Evolutionary conservation across 2,329 filamentous ascomycete species (phyloP), one percentile per base, ranked within the genome.

Genomic region (Grosmannia huntii): DNA sequence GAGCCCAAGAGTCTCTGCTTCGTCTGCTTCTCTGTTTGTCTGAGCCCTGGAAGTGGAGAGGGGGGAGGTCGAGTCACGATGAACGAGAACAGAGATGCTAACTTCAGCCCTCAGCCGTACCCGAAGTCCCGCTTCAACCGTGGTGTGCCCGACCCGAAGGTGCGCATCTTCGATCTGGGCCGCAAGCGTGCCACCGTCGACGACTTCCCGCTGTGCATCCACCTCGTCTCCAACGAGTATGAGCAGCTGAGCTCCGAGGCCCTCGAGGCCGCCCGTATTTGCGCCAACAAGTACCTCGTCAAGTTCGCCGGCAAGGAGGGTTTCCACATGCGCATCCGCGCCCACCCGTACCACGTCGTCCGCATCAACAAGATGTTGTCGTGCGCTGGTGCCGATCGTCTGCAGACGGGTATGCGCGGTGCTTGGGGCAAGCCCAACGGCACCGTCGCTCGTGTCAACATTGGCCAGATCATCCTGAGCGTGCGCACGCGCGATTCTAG

Each of bases 361-460:
- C 94, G 94, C 80, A 99, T 99, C 91, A 99, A 99, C 90, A 99
- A 99, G 89, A 99, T 99, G 94, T 92, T 99, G 90, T 97, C 94
- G 75, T 99, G 94, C 79, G 94, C 94, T 73, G 94, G 94, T 85
- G 94, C 94, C 86, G 94, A 99, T 97, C 90, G 94, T 87, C 84
- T 99, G 78, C 94, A 99, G 81, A 99, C 94, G 70, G 94, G 94
- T 84, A 99, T 99, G 94, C 92, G 94, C 87, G 94, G 94, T 86
- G 94, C 94, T 70, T 99, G 90, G 86, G 94, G 94, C 75, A 99
- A 99, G 87, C 94, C 94, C 77, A 95, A 97, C 84, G 94, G 94
- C 75, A 87, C 84, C 72, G 94, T 99, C 73, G 94, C 94, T 76
- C 94, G 94, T 89, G 92, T 99, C 84, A 97, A 97, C 87, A 99